Base-by-base conservation (phyloP, 78 protist genomes). In the Dictyostelium discoideum region DNA sequence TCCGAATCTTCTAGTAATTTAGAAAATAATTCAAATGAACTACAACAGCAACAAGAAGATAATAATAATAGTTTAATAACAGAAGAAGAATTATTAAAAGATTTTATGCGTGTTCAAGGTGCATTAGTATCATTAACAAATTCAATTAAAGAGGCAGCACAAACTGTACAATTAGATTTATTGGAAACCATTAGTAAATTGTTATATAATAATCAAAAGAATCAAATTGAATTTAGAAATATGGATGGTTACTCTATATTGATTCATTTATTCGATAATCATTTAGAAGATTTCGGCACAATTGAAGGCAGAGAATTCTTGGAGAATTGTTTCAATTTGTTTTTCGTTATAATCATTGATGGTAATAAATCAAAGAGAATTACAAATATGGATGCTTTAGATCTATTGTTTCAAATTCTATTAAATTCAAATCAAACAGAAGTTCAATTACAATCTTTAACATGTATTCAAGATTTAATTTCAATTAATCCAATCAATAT, bases 21-120 rank as follows among this genome's bases (percentile, higher is more conserved):
- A 32, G 48, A 81, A 1, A 37, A 29, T 81, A 5, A 5, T 24
- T 13, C 26, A 29, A 18, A 0, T 69, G 77, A 69, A 69, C 37
- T n/a, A 24, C 65, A 54, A 54, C 37, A 65, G 11, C 65, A 54
- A 54, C 65, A 54, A 20, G 32, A 54, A 1, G 65, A 69, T 69
- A 46, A 46, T 46, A 77, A 40, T 39, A 24, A 20, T 42, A 50
- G 13, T 81, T 11, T 8, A 24, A 54, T 39, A 24, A 32, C 77
- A 26, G 95, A 90, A 48, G 95, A 90, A 39, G 95, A 80, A 60
- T 72, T 90, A 24, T 29, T 90, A 22, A 90, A 90, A 60, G 95
- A 90, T 26, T 90, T 90, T n/a, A 90, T 90, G 95, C 44, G 95
- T 32, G 88, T 82, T 44, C 95, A 90, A 50, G 95, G 88, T 39